phyloP scores from a whole-genome alignment of 2,329 filamentous ascomycete species.

The Aspergillus tanneri region DNA sequence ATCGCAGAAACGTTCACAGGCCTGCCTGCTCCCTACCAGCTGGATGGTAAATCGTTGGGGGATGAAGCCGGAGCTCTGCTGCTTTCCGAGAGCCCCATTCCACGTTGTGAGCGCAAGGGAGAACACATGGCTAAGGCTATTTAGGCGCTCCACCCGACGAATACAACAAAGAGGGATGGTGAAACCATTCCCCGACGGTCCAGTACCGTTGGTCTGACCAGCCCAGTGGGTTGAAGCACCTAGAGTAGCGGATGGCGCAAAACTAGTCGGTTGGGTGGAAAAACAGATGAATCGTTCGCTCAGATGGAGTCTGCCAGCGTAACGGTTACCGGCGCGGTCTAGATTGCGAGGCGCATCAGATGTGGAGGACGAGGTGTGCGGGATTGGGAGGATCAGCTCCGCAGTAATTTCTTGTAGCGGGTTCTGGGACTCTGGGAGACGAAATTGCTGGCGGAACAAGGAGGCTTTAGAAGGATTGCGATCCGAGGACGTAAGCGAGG shows the following conservation, averaged over 20 bases:
- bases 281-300: slow-evolving; percentile 96
- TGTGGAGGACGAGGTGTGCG: slow-evolving; percentile 53
- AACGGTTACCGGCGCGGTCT: slow-evolving; percentile 72
- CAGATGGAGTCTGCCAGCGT: slow-evolving; percentile 87
- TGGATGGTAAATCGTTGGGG: slow-evolving; percentile 91
- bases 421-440: slow-evolving; percentile 85
- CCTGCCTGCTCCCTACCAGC: slow-evolving; percentile 80
- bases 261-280: slow-evolving; percentile 88
- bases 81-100: slow-evolving; percentile 67
- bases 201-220: slow-evolving; percentile 87
- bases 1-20: slow-evolving; percentile 95
- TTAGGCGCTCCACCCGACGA: slow-evolving; percentile 84
- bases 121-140: slow-evolving; percentile 89
- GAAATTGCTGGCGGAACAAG: slow-evolving; percentile 94
- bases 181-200: slow-evolving; percentile 92
- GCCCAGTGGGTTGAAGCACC: slow-evolving; percentile 81
- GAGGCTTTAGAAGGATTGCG: slow-evolving; percentile 84
- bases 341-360: slow-evolving; percentile 59
- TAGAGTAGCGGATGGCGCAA: slow-evolving; percentile 74
- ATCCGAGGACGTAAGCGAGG: slow-evolving; percentile 70
- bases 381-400: slow-evolving; percentile 82
- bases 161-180: slow-evolving; percentile 91
- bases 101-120: slow-evolving; percentile 92
- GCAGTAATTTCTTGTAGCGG: slow-evolving; percentile 95
- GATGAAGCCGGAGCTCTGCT: slow-evolving; percentile 56